Percentiles rank a stretch among this genome's conserved stretches.
Conservation (phyloP, 345 rosid species). For the Viola odorata region DNA sequence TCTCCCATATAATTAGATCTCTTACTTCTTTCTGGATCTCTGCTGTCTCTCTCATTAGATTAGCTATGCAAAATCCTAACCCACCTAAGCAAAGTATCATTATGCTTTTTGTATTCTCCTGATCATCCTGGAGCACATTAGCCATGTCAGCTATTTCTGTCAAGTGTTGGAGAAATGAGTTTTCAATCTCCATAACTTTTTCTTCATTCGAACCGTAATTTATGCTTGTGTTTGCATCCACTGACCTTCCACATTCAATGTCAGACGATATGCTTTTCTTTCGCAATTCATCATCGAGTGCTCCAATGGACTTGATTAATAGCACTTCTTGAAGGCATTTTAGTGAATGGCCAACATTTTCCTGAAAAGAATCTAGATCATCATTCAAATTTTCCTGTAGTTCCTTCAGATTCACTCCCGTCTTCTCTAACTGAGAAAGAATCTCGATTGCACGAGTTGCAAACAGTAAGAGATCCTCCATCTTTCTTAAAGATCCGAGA, state of each 20-base stretch:
- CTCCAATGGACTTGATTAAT: slow-evolving; percentile 25
- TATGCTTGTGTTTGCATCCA: slow-evolving; percentile 15
- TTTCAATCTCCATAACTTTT: slow-evolving; percentile 27
- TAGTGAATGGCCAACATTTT: slow-evolving; percentile 31
- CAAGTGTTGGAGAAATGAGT: slow-evolving; percentile 34
- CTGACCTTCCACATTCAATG: slow-evolving; percentile 43
- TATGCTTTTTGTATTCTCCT: slow-evolving; percentile 29
- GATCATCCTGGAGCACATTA: slow-evolving; percentile 30
- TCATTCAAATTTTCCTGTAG: slow-evolving; percentile 22
- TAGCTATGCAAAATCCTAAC: slow-evolving; percentile 51
- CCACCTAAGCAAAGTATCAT: slow-evolving; percentile 35
- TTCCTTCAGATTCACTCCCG: slow-evolving; percentile 30
- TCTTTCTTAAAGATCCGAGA: slow-evolving; percentile 34
- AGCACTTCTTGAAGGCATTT: slow-evolving; percentile 37
- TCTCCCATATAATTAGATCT: slow-evolving; percentile 42
- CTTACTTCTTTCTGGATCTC: slow-evolving; percentile 39
- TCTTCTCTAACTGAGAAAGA: slow-evolving; percentile 27
- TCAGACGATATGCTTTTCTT: slow-evolving; percentile 34
- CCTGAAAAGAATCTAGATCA: slow-evolving; percentile 37
- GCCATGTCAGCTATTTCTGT: slow-evolving; percentile 25
- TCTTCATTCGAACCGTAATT: slow-evolving; percentile 15
- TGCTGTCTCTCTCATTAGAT: slow-evolving; percentile 42
- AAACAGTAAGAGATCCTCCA: slow-evolving; percentile 41
- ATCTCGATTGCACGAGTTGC: slow-evolving; percentile 25
- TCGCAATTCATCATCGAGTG: slow-evolving; percentile 28